phyloP scores from a whole-genome alignment of 495 filamentous ascomycete genomes.

The Aspergillus egyptiacus region DNA sequence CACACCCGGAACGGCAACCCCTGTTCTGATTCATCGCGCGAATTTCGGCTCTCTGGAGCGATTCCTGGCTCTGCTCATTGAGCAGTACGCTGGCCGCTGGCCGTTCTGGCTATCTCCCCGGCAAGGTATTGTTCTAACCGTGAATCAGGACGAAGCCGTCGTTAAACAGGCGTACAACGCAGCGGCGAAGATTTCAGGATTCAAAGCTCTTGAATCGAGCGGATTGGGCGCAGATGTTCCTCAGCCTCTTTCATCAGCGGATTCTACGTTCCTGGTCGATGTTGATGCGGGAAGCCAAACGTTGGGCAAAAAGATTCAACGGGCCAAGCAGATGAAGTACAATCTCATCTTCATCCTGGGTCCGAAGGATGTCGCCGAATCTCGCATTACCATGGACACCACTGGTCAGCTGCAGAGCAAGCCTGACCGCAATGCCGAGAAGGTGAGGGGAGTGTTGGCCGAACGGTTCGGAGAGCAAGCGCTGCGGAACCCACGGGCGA shows the following conservation, averaged over 20 bases:
- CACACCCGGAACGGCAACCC: constrained; percentile 59
- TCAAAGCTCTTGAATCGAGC: constrained; percentile 25
- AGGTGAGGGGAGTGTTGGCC: constrained; percentile 29
- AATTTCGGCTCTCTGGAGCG: constrained; percentile 83
- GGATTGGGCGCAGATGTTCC: constrained; percentile 17
- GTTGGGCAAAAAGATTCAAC: constrained; percentile 61
- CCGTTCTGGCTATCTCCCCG: constrained; percentile 89
- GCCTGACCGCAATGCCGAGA: constrained; percentile 24
- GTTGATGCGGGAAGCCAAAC: constrained; percentile 59
- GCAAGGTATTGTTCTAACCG: constrained; percentile 71
- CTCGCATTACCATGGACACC: constrained; percentile 41
- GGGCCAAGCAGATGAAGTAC: constrained; percentile 69
- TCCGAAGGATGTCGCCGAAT: constrained; percentile 43
- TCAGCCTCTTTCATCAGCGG: constrained; percentile 32
- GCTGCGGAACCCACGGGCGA: constrained; percentile 33
- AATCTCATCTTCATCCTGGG: constrained; percentile 72
- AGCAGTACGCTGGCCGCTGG: constrained; percentile 75
- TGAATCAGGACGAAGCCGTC: constrained; percentile 59
- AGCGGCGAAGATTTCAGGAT: constrained; percentile 31
- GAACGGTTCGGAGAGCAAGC: constrained; percentile 26
- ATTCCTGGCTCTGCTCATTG: constrained; percentile 80
- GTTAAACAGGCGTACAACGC: constrained; percentile 50
- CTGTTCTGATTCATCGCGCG: constrained; percentile 84
- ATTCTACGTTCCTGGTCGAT: constrained; percentile 61
- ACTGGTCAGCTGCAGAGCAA: constrained; percentile 43